Conservation (phyloP, 139 green algal genomes). For the Zygnema circumcarinatum region DNA sequence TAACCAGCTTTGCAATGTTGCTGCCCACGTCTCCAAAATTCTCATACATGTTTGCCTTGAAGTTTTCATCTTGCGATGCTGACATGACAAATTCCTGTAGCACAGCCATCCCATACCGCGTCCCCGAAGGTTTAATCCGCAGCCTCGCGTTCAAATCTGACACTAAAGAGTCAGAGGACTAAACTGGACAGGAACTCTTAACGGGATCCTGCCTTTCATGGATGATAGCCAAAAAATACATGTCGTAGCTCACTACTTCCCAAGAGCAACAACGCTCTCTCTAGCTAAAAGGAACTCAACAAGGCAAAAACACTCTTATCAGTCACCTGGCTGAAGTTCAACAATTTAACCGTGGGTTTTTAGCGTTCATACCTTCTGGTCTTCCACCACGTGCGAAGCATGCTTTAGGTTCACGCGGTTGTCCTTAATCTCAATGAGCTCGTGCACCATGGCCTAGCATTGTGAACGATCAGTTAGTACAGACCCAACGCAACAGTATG, state of each 20-base stretch:
- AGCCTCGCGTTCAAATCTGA: too few species aligned
- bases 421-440: constrained; percentile 66
- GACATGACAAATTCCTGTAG: constrained; percentile 63
- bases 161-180: neutral
- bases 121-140: too few species aligned
- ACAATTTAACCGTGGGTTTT: too few species aligned
- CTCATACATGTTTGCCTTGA: constrained; percentile 62
- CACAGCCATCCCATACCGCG: neutral
- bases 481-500: too few species aligned
- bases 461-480: neutral
- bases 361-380: constrained; percentile 61
- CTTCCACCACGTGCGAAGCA: constrained; percentile 42
- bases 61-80: constrained; percentile 62
- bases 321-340: too few species aligned
- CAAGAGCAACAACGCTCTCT: too few species aligned
- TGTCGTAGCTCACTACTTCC: too few species aligned
- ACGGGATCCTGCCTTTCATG: neutral
- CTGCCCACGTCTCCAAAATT: constrained; percentile 71
- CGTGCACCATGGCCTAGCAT: constrained; percentile 69
- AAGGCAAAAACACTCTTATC: too few species aligned
- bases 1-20: constrained; percentile 63
- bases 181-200: neutral
- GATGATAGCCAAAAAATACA: neutral
- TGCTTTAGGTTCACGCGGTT: constrained; percentile 64
- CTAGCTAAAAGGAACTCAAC: too few species aligned